These are phyloP conservation scores for Fusarium concolor DNA, from an alignment of 2,329 filamentous ascomycete species.

Conservation along the genomic window DNA sequence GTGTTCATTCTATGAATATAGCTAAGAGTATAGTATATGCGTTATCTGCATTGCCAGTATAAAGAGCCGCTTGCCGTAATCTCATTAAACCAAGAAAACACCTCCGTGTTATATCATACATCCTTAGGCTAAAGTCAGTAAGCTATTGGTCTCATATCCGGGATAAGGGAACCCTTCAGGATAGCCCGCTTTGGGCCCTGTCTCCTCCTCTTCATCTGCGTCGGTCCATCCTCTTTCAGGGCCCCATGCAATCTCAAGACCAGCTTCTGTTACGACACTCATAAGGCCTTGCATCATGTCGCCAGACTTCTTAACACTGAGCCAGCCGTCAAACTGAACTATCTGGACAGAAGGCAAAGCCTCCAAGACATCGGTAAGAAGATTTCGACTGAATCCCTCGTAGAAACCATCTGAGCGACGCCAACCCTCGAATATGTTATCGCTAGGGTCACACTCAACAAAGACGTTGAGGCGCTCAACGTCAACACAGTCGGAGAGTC, in stretches of 20 bases:
- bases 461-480: constrained; percentile 73
- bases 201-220: constrained; percentile 43
- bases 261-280: constrained; percentile 60
- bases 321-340: constrained; percentile 77
- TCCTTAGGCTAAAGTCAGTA: constrained; percentile 26
- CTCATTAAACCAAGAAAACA: constrained; percentile 26
- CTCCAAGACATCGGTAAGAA: constrained; percentile 68
- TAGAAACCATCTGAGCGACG: constrained; percentile 75
- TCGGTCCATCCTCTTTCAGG: constrained; percentile 74
- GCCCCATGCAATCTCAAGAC: constrained; percentile 73
- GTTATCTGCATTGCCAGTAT: constrained; percentile 18
- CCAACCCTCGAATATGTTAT: constrained; percentile 75
- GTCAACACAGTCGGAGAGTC: constrained; percentile 70
- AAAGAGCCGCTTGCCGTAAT: constrained; percentile 31
- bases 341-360: constrained; percentile 66
- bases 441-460: constrained; percentile 78
- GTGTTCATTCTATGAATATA: constrained; percentile 19
- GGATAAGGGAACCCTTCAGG: constrained; percentile 27
- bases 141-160: constrained; percentile 20
- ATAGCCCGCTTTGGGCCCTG: neutral
- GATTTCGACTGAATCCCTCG: constrained; percentile 70
- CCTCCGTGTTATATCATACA: neutral
- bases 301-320: constrained; percentile 72
- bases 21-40: constrained; percentile 28
- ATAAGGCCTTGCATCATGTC: constrained; percentile 73